phyloP scores from a whole-genome alignment of 768 basidiomycete species.

The Suillus alpinus region DNA sequence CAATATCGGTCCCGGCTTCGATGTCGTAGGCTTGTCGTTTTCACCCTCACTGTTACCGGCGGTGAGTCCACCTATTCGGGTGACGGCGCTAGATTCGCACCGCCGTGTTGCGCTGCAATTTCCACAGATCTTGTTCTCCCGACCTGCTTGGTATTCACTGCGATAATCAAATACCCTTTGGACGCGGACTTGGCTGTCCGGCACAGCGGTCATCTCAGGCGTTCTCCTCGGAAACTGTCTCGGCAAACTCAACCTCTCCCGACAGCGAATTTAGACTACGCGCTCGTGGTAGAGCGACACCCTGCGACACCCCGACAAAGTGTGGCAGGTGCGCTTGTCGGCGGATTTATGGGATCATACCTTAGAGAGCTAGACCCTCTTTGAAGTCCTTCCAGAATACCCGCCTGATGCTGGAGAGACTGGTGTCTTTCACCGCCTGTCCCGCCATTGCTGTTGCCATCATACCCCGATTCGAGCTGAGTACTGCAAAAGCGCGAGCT shows the following conservation, averaged over 20 bases:
- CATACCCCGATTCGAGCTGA: conserved; percentile 92
- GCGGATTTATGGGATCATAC: conserved; percentile 97
- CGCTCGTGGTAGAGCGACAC: conserved; percentile 98
- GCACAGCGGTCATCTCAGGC: conserved; percentile 95
- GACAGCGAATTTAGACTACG: conserved; percentile 86
- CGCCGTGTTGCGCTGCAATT: conserved; percentile 88
- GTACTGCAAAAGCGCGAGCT: conserved; percentile 89
- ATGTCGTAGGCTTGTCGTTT: conserved; percentile 97
- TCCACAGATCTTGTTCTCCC: conserved; percentile 69
- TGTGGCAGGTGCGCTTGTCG: conserved; percentile 93
- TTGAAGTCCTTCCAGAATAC: conserved; percentile 94
- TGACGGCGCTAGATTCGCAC: conserved; percentile 91
- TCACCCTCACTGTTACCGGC: conserved; percentile 70
- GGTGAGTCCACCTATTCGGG: conserved; percentile 53
- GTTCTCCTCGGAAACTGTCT: conserved; percentile 87
- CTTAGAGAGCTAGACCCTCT: conserved; percentile 84
- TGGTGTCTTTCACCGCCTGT: conserved; percentile 89
- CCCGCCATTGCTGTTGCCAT: conserved; percentile 89
- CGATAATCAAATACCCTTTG: conserved; percentile 94
- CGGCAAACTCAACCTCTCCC: conserved; percentile 66
- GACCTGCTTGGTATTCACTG: conserved; percentile 66
- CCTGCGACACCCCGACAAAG: conserved; percentile 94
- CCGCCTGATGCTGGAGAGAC: conserved; percentile 84
- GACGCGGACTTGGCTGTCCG: conserved; percentile 94
- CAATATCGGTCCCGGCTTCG: conserved; percentile 98